phyloP scores from a whole-genome alignment of 495 filamentous ascomycete genomes.

The Lichenothelia convexa region DNA sequence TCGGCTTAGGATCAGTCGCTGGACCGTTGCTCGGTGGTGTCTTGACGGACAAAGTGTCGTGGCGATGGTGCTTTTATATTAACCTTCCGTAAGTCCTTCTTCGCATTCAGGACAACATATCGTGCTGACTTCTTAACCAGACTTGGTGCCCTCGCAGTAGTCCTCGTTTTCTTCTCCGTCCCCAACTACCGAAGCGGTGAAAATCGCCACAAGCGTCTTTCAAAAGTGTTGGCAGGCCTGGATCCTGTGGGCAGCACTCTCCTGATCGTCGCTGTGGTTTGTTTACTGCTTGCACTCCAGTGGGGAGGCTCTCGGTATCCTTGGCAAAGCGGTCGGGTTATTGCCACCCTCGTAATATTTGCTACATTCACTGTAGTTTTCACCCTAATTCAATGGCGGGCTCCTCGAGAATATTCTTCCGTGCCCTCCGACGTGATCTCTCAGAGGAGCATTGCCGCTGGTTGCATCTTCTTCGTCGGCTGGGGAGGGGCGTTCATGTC shows the following conservation, averaged over 20 bases:
- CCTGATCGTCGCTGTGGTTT: background rate
- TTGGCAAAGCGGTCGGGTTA: conserved; percentile 3
- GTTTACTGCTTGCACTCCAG: conserved; percentile 7
- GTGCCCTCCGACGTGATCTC: conserved; percentile 22
- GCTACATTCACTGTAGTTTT: conserved; percentile 1
- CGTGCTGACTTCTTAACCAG: too few species aligned
- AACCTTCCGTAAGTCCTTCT: too few species aligned
- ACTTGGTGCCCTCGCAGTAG: conserved; percentile 1
- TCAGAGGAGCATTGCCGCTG: conserved; percentile 17
- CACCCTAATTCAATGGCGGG: background rate
- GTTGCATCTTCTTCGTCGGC: background rate
- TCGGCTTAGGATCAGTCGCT: conserved; percentile 2
- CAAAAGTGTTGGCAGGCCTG: background rate
- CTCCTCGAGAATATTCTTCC: conserved; percentile 17
- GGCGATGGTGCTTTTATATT: conserved; percentile 14
- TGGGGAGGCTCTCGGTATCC: conserved; percentile 9
- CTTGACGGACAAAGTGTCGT: conserved; percentile 15
- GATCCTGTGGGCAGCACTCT: background rate
- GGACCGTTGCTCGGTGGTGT: conserved; percentile 18
- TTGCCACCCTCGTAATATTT: conserved; percentile 4
- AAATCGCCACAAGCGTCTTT: background rate
- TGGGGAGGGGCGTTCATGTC: background rate
- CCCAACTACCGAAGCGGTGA: background rate
- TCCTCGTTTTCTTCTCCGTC: conserved; percentile 1
- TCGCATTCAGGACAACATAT: too few species aligned